Percentiles rank a stretch among this genome's conserved stretches.
phyloP scores from a whole-genome alignment of 164 flowering plant species.

The Hamamelis virginiana region DNA sequence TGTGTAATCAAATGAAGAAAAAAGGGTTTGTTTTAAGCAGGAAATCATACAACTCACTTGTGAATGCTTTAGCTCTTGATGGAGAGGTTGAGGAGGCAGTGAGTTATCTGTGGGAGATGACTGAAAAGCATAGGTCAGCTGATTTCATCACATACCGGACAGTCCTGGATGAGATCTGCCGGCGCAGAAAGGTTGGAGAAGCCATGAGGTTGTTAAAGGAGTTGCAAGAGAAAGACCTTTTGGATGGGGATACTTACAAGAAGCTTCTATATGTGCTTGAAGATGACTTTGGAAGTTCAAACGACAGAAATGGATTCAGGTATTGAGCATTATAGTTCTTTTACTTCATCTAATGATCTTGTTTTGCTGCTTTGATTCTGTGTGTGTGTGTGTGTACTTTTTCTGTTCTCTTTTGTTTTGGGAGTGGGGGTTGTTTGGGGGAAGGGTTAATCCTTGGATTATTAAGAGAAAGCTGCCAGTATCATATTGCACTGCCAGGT shows the following conservation, averaged over 20 bases:
- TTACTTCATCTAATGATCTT: conserved; percentile 2
- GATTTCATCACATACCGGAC: conserved; percentile 78
- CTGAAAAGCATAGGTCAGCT: conserved; percentile 36
- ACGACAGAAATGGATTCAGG: conserved; percentile 22
- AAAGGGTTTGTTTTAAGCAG: conserved; percentile 65
- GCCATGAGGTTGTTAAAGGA: conserved; percentile 60
- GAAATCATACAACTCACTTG: conserved; percentile 78
- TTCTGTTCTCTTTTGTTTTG: background rate
- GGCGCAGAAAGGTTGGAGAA: conserved; percentile 43
- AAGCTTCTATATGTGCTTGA: conserved; percentile 55
- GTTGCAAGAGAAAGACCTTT: conserved; percentile 53
- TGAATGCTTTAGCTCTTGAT: conserved; percentile 71
- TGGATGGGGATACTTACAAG: conserved; percentile 53
- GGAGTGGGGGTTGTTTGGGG: no score
- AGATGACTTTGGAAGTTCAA: conserved; percentile 41
- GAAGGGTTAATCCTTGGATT: background rate
- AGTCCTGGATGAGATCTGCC: conserved; percentile 65
- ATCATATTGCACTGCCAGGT: background rate
- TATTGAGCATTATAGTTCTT: conserved; percentile 2
- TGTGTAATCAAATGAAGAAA: conserved; percentile 64
- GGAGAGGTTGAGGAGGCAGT: conserved; percentile 85
- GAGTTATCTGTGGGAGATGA: conserved; percentile 70
- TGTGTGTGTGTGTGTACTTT: background rate
- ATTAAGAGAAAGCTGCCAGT: background rate
- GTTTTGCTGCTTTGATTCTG: conserved; percentile 1